Evolutionary conservation across 306 rosid genomes (phyloP).

Genomic region (Oxytropis ochrocephala): DNA sequence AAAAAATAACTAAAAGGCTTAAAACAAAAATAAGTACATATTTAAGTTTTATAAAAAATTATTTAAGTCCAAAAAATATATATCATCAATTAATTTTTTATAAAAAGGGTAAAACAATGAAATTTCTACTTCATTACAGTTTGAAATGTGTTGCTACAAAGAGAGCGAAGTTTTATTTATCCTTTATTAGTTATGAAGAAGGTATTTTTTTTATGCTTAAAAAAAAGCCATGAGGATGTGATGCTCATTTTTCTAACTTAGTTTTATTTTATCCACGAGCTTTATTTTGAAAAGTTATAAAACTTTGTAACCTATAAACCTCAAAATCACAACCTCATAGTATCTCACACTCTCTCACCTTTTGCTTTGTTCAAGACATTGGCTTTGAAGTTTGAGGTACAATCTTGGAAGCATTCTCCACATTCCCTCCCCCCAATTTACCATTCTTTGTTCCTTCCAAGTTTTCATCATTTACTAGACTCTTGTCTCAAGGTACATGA

Average conservation of each 20-base stretch:
- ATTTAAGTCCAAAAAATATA: not conserved
- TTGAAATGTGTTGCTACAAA: not conserved
- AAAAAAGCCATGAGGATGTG: slow-evolving; percentile 12
- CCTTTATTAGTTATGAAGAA: slow-evolving; percentile 10
- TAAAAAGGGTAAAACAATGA: not conserved
- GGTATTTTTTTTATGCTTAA: slow-evolving; percentile 26
- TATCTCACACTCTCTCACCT: not conserved
- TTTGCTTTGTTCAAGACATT: slow-evolving; percentile 28
- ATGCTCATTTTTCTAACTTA: slow-evolving; percentile 22
- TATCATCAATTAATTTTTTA: not conserved
- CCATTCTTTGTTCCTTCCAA: slow-evolving; percentile 26
- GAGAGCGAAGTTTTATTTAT: not conserved
- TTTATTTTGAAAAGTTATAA: slow-evolving; percentile 17
- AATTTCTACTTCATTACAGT: not conserved
- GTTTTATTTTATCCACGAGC: slow-evolving; percentile 29
- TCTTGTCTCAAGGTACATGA: slow-evolving; percentile 41
- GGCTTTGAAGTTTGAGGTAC: slow-evolving; percentile 30
- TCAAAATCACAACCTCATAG: not conserved
- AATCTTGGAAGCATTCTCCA: slow-evolving; percentile 28
- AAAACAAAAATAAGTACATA: no score
- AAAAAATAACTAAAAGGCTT: no score
- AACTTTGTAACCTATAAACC: slow-evolving; percentile 12
- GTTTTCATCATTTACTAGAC: slow-evolving; percentile 34
- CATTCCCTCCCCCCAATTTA: slow-evolving; percentile 23
- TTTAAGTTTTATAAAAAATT: no score